Percentiles rank a stretch among this genome's conserved stretches.
These are phyloP conservation scores for Yarrowia sp. DNA, from an alignment of 805 yeast genomes.

Conservation along the genomic window DNA sequence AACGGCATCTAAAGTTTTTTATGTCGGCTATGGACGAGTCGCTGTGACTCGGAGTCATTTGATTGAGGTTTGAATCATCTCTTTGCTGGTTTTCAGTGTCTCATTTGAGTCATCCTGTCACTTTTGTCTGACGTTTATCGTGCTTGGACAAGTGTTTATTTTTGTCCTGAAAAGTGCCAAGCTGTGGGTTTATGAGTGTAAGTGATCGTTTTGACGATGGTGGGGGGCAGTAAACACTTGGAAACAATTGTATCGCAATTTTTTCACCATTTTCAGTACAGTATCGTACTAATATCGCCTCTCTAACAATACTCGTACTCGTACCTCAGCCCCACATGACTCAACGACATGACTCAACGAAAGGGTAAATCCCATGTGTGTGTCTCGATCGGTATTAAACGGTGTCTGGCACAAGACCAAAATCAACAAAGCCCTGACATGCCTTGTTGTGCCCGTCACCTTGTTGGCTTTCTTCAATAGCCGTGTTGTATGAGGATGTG, in stretches of 20 bases:
- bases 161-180: no score
- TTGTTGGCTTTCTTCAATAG: background rate
- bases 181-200: no score
- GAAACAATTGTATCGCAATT: background rate
- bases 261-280: no score
- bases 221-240: no score
- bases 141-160: no score
- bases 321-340: background rate
- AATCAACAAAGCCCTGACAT: background rate
- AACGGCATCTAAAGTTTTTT: background rate
- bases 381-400: background rate
- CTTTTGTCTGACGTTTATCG: background rate
- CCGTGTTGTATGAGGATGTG: background rate
- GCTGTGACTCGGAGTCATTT: background rate
- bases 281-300: no score
- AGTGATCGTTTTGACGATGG: no score
- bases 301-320: no score
- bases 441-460: background rate
- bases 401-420: conserved; percentile 2
- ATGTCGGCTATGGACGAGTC: background rate
- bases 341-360: conserved; percentile 21
- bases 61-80: no score
- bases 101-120: background rate
- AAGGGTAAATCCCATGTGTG: background rate
- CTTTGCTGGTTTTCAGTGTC: no score